Evolutionary conservation across 352 stramenopile genomes (phyloP), one percentile per base, ranked within the genome.

Genomic region (Phytophthora idaei): DNA sequence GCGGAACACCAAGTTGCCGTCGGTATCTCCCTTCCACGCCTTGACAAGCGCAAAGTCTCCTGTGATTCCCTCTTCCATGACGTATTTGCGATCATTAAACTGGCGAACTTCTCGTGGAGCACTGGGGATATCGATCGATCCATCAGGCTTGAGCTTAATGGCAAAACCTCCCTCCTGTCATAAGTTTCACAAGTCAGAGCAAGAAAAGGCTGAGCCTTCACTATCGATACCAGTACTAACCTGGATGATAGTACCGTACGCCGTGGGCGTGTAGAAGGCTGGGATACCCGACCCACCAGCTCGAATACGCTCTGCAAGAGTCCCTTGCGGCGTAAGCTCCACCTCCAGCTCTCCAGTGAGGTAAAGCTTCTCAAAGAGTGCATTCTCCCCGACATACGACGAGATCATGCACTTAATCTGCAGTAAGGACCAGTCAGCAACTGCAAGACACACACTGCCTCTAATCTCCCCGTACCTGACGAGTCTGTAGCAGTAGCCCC

Each of bases 261-360:
- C 96, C 9, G 97, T 98, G 1, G 95, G 95, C 34, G 97, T 99
- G 75, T 94, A 99, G 74, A 99, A 98, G 1, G 96, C 96, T 8
- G 97, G 97, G 69, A 99, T 98, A 12, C 97, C 97, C 17, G 92
- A 93, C 5, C 97, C 96, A 41, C 91, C 96, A 10, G 96, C 92
- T 39, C 92, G 83, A 32, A 99, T 87, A 45, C 95, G 83, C 65
- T 97, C 93, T 4, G 97, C 96, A 17, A 99, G 78, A 0, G 97
- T 99, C 58, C 97, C 97, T 78, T 99, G 95, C 2, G 97, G 97
- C n/a, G 94, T 98, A 21, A 99, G 81, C 73, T 99, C 97, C n/a
- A 99, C 92, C 76, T 99, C 93, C 21, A 99, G 72, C 56, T 94
- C 55, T 11, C 93, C 95, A 34, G 82, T 97, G 29, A 98, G 85